Base-by-base conservation (phyloP, 169 alveolate species). In the Eimeria praecox region DNA sequence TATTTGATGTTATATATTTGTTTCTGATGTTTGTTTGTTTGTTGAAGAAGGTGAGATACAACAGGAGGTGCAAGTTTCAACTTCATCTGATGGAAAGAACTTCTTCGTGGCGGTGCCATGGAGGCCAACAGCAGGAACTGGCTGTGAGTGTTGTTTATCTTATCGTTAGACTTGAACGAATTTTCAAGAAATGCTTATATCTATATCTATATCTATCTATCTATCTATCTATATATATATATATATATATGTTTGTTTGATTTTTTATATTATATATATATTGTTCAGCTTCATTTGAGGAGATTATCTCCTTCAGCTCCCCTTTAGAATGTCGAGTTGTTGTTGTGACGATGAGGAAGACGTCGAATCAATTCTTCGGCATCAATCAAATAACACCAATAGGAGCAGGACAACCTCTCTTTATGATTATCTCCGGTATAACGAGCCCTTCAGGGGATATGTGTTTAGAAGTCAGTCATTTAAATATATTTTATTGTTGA, bases 381-480 rank as follows among this genome's bases (percentile, higher is more conserved):
- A 98, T 98, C 86, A 97, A 98, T 77, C 98, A 97, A 80, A 96
- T 98, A 18, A 97, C 97, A 89, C 96, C 98, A 14, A 96, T 98
- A 66, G 99, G 99, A 12, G 97, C 98, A 9, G 99, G 99, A 6
- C 95, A 97, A 90, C 99, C 99, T 16, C 87, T 98, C 85, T 96
- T 98, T 64, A 96, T 98, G 97, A 94, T 98, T 20, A 90, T 98
- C 46, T 97, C 98, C 30, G 99, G 99, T 66, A 97, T 98, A 16
- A 97, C 99, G 35, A 96, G 97, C 80, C 97, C 98, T 30, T 96
- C 95, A 35, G 98, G 98, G 20, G 99, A 98, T 44, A 97, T 97
- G 98, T 98, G 99, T 69, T 96, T 98, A 85, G 99, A 98, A 90
- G 98, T 90, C 33, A 5, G 62, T 38, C 33, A 56, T n/a, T 8